Percentiles rank a stretch among this genome's conserved stretches.
Conservation (phyloP, 192 early-diverging fungal genomes). For the Coemansia sp. region DNA sequence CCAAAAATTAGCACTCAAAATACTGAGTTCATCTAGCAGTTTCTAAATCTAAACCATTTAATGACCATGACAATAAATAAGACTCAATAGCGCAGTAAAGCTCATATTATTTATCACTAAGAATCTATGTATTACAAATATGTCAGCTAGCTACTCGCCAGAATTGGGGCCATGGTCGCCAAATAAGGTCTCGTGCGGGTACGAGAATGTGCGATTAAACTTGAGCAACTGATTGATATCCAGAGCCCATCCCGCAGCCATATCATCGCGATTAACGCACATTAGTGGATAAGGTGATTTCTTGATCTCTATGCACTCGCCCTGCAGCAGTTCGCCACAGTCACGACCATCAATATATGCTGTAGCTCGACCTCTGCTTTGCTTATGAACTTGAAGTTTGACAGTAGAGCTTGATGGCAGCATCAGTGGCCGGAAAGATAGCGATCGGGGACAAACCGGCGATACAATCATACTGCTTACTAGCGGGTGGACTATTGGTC, state of each 20-base stretch:
- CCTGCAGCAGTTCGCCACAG: constrained; percentile 64
- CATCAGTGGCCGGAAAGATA: constrained; percentile 80
- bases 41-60: too few species aligned
- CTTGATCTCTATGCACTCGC: constrained; percentile 56
- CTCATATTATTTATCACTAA: too few species aligned
- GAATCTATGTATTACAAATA: too few species aligned
- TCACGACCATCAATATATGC: constrained; percentile 78
- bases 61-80: too few species aligned
- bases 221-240: constrained; percentile 84
- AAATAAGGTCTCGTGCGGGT: constrained; percentile 43
- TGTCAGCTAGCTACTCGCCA: too few species aligned
- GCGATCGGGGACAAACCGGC: constrained; percentile 79
- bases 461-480: constrained; percentile 72
- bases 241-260: constrained; percentile 71
- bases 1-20: too few species aligned
- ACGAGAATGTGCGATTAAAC: constrained; percentile 73
- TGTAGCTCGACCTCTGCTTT: constrained; percentile 63
- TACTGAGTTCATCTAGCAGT: too few species aligned
- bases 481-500: constrained; percentile 77
- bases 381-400: constrained; percentile 56
- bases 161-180: constrained; percentile 7
- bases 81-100: too few species aligned
- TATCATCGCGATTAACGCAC: constrained; percentile 66
- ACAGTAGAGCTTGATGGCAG: constrained; percentile 68
- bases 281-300: constrained; percentile 74